These are phyloP conservation scores for Coemansia sp. DNA, from an alignment of 192 early-diverging fungal genomes.

Conservation along the genomic window DNA sequence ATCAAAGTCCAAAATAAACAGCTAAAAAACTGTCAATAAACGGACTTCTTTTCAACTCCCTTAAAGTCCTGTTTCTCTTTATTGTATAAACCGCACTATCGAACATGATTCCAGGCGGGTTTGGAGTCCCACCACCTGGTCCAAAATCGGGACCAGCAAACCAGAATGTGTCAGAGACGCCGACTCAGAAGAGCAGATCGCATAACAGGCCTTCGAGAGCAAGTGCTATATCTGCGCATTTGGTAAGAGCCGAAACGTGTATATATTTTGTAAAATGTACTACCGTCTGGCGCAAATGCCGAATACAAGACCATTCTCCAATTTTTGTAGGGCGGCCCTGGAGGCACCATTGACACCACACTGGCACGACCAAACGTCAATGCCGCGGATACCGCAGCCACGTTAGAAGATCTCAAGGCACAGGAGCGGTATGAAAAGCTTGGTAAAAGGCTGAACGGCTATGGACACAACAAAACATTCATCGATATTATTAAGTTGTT, in stretches of 20 bases:
- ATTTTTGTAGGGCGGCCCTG: background rate
- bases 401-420: too few relatives aligned
- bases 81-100: too few relatives aligned
- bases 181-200: background rate
- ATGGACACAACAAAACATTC: too few relatives aligned
- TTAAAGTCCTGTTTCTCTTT: too few relatives aligned
- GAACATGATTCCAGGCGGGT: background rate
- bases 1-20: too few relatives aligned
- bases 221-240: background rate
- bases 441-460: too few relatives aligned
- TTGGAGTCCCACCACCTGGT: background rate
- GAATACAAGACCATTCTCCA: background rate
- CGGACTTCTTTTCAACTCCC: too few relatives aligned
- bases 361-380: background rate
- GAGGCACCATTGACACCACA: background rate
- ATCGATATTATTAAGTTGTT: too few relatives aligned
- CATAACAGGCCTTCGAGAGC: background rate
- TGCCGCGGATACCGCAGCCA: too few relatives aligned
- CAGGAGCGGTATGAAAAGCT: too few relatives aligned
- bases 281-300: background rate
- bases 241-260: background rate
- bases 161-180: background rate
- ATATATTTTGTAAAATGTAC: background rate
- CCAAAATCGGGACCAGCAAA: too few relatives aligned
- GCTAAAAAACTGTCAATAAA: too few relatives aligned